phyloP scores from a whole-genome alignment of 192 early-diverging fungal genomes.

The Coemansia sp. region DNA sequence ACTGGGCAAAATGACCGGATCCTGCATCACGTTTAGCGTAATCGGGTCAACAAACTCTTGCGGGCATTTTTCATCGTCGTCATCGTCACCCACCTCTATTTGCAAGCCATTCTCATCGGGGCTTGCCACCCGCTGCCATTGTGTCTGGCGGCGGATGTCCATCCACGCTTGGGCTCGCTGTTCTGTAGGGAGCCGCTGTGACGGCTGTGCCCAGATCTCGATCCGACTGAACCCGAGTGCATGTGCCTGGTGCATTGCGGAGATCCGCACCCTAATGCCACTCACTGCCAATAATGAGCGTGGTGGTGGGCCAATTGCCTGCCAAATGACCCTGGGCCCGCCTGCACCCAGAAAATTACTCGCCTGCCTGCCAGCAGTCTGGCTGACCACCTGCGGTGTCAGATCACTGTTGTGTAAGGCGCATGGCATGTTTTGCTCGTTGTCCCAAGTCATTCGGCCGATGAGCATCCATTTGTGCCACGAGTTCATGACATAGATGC shows the following conservation, averaged over 20 bases:
- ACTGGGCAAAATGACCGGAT: constrained; percentile 27
- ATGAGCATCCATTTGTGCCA: constrained; percentile 5
- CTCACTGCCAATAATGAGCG: constrained; percentile 7
- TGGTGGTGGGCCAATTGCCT: neutral
- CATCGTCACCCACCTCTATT: too few relatives aligned
- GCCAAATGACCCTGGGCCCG: too few relatives aligned
- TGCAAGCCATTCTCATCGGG: too few relatives aligned
- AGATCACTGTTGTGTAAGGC: constrained; percentile 14
- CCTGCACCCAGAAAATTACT: too few relatives aligned
- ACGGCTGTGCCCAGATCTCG: constrained; percentile 30
- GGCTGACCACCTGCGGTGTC: neutral
- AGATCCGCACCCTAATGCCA: constrained; percentile 7
- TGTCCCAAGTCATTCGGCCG: constrained; percentile 2
- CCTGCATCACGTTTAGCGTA: constrained; percentile 23
- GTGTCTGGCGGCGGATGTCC: too few relatives aligned
- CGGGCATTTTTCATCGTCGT: too few relatives aligned
- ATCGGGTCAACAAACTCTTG: constrained; percentile 28
- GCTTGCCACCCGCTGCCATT: too few relatives aligned
- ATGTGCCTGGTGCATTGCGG: constrained; percentile 16
- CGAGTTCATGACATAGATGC: neutral
- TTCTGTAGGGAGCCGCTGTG: constrained; percentile 12
- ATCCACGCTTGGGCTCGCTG: constrained; percentile 9
- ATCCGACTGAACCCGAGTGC: constrained; percentile 13
- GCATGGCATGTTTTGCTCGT: neutral
- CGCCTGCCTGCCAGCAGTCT: neutral